A percentile compares a stretch with the other conserved stretches of the same genome.
These are phyloP conservation scores for Guillardia theta DNA, from an alignment of 78 protist genomes.

Conservation along the genomic window DNA sequence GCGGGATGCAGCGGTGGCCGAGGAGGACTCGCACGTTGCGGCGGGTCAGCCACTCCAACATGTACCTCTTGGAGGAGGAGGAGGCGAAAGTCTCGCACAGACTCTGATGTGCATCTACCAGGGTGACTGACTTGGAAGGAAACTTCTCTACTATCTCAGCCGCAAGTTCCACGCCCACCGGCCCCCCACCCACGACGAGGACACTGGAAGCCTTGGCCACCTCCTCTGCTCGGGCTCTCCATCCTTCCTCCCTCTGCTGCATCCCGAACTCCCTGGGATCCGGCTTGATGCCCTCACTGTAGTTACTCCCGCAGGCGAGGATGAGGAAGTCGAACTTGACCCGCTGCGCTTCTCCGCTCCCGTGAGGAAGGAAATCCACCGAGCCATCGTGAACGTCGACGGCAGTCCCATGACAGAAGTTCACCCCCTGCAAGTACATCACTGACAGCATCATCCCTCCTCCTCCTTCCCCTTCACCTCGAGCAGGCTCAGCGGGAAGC, in stretches of 20 bases:
- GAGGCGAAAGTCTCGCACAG: too few relatives aligned
- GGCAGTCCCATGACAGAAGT: not conserved
- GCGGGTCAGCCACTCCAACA: not conserved
- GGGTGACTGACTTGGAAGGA: not conserved
- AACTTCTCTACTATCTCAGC: not conserved
- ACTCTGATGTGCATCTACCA: too few relatives aligned
- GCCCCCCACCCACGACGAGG: not conserved
- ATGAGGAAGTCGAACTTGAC: not conserved
- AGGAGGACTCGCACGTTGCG: not conserved
- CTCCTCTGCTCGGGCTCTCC: not conserved
- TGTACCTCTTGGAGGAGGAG: too few relatives aligned
- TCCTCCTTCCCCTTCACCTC: not conserved
- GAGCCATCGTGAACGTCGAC: not conserved
- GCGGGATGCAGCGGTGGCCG: too few relatives aligned
- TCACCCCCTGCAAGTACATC: not conserved
- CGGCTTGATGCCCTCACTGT: not conserved
- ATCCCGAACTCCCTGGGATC: not conserved
- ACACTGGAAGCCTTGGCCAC: not conserved
- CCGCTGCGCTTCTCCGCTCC: not conserved
- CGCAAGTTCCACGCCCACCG: not conserved
- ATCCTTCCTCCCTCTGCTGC: not conserved
- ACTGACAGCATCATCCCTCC: not conserved
- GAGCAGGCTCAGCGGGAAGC: not conserved
- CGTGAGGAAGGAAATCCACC: too few relatives aligned
- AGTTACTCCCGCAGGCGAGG: not conserved